A percentile compares a stretch with the other conserved stretches of the same genome.
Conservation (phyloP, 495 filamentous ascomycete species). For the Neurospora sp. region DNA sequence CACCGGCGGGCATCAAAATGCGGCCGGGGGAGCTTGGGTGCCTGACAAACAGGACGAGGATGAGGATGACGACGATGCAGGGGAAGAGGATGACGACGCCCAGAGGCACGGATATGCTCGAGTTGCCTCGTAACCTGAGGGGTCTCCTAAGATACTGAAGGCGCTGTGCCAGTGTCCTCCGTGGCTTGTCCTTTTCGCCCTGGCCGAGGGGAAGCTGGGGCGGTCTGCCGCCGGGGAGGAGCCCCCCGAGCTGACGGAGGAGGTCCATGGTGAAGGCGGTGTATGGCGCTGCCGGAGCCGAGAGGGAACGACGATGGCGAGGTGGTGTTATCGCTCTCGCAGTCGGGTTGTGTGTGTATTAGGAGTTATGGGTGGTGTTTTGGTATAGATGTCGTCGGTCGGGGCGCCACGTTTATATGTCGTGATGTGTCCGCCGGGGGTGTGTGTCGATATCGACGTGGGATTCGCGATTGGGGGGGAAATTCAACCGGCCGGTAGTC, state of each 20-base stretch:
- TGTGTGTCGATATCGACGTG: neutral
- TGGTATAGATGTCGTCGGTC: neutral
- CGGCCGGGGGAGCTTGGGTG: conserved; percentile 75
- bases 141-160: conserved; percentile 83
- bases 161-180: conserved; percentile 29
- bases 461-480: neutral
- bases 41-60: conserved; percentile 80
- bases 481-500: neutral
- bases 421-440: neutral
- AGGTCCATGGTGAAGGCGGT: conserved; percentile 38
- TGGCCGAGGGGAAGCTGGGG: conserved; percentile 29
- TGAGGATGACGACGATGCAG: conserved; percentile 80
- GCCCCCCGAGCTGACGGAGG: conserved; percentile 42
- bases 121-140: conserved; percentile 88
- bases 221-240: conserved; percentile 29
- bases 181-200: conserved; percentile 34
- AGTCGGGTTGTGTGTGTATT: neutral
- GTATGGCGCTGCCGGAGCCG: conserved; percentile 11
- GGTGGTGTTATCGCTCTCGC: conserved; percentile 2
- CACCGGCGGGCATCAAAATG: conserved; percentile 80
- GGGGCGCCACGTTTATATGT: neutral
- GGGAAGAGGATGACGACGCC: conserved; percentile 91
- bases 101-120: conserved; percentile 84
- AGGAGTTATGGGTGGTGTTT: neutral
- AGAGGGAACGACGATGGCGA: conserved; percentile 3